phyloP scores from a whole-genome alignment of 2,329 filamentous ascomycete genomes.

The Aspergillus sp. region DNA sequence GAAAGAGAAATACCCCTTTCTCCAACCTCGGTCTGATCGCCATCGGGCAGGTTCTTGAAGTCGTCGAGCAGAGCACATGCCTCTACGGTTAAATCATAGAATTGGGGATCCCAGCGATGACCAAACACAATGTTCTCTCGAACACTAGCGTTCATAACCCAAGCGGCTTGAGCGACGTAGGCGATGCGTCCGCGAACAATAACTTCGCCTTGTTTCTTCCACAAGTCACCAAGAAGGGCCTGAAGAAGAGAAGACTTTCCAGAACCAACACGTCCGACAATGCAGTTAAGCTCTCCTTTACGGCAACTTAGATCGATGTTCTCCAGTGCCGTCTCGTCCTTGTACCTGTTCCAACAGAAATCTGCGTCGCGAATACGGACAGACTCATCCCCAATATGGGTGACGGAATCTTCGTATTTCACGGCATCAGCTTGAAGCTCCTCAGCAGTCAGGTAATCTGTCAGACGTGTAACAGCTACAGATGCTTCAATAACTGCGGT shows the following conservation, averaged over 20 bases:
- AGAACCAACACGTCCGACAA: slow-evolving; percentile 90
- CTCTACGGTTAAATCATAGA: slow-evolving; percentile 89
- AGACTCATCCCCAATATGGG: slow-evolving; percentile 79
- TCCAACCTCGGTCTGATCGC: slow-evolving; percentile 93
- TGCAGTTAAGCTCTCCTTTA: slow-evolving; percentile 89
- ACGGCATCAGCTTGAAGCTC: slow-evolving; percentile 89
- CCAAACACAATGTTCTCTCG: slow-evolving; percentile 97
- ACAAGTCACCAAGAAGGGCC: slow-evolving; percentile 84
- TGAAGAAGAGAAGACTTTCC: slow-evolving; percentile 94
- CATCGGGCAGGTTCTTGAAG: slow-evolving; percentile 88
- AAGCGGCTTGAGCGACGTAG: slow-evolving; percentile 89
- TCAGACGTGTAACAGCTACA: slow-evolving; percentile 86
- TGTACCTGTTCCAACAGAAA: slow-evolving; percentile 92
- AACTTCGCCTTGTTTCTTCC: slow-evolving; percentile 83
- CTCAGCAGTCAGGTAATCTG: slow-evolving; percentile 80
- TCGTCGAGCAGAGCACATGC: slow-evolving; percentile 90
- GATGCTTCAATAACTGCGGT: slow-evolving; percentile 92
- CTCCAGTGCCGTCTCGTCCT: slow-evolving; percentile 65
- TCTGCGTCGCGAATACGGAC: slow-evolving; percentile 79
- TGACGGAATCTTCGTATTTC: slow-evolving; percentile 64
- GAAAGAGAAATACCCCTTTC: slow-evolving; percentile 95
- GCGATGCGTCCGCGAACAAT: slow-evolving; percentile 78
- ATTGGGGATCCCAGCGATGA: slow-evolving; percentile 86
- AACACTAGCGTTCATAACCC: slow-evolving; percentile 98
- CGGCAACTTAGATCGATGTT: slow-evolving; percentile 85